Base-by-base conservation (phyloP, 2,329 filamentous ascomycete genomes). In the Xylaria sp. region DNA sequence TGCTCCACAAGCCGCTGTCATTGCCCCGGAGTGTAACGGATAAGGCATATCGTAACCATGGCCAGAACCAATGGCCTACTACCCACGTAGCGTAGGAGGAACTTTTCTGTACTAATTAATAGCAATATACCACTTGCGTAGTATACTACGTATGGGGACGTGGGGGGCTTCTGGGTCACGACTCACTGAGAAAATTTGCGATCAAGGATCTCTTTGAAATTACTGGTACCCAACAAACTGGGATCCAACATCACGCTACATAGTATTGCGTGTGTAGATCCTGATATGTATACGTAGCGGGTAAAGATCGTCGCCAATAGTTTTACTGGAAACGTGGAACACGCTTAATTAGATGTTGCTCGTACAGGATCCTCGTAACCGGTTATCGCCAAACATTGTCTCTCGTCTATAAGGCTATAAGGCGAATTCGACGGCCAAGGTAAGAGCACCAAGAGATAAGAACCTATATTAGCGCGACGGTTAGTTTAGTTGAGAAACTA, bases 301-400 rank as follows among this genome's bases (percentile, higher is more conserved):
- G 68, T 27, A 25, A 67, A 23, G 68, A 69, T 69, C 68, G 50
- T 54, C 60, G n/a, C 60, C 68, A 64, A 69, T 69, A 67, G 60
- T 69, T 18, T 58, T 64, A 16, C n/a, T 37, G 29, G 48, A n/a
- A 21, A 35, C 32, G 37, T 50, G 29, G 54, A 57, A 54, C 60
- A 53, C 40, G 57, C 55, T 67, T 59, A 62, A 69, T 69, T 62
- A 55, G 57, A 21, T 18, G 51, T 35, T 29, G 51, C 2, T 54
- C 51, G 27, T 54, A 54, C 51, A 54, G 16, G 10, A 29, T 50
- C 32, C 16, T 12, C 29, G 27, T n/a, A 48, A 27, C 60, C 35
- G 10, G 44, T 23, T 48, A 13, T 18, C 3, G 12, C 40, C 23
- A 8, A 32, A n/a, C 23, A 51, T 58, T 32, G 47, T 40, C 21